Evolutionary conservation across 768 basidiomycete species (phyloP), one percentile per base, ranked within the genome.

Genomic region (Tubosaeta brunneosetosa): DNA sequence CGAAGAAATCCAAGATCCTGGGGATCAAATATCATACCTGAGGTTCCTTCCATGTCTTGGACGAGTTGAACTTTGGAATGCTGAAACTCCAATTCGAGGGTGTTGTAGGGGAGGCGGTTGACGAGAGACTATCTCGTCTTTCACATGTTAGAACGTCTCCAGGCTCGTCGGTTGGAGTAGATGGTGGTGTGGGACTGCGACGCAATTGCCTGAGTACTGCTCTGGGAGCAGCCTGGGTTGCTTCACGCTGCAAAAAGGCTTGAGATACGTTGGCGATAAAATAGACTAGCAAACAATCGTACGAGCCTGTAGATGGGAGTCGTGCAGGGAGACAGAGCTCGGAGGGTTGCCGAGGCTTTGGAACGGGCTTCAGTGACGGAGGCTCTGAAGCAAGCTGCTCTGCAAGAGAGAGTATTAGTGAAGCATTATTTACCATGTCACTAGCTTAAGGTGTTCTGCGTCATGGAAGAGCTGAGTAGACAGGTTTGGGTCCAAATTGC

Each of bases 221-320:
- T 55, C 68, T 76, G 0, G 85, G 84, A 14, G 82, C 87, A 44
- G 73, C 64, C 40, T 67, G 66, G 38, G 77, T 73, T 27, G 86
- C 90, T 72, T 92, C 90, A 42, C 89, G 81, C 67, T 80, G 74
- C 22, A 92, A 68, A 60, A 88, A 85, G 49, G 80, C 86, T 86
- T 66, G 55, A 59, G 64, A 58, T 49, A 61, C 44, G 57, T 66
- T 51, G 65, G 66, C 57, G 50, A 59, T 60, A 32, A 36, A 46
- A 47, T 32, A 16, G 27, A 32, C 50, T 19, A 54, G 42, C 52
- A 48, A 51, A 29, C 13, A 43, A 52, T 10, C 36, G 22, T 37
- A 73, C 79, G 47, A 58, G 85, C 86, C 78, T 55, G 71, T 76
- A 8, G 84, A 78, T 13, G 88, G 88, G 42, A 90, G 76, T n/a